A percentile compares a stretch with the other conserved stretches of the same genome.
Evolutionary conservation across 805 yeast genomes (phyloP).

Genomic region (Candida arabinofermentans): DNA sequence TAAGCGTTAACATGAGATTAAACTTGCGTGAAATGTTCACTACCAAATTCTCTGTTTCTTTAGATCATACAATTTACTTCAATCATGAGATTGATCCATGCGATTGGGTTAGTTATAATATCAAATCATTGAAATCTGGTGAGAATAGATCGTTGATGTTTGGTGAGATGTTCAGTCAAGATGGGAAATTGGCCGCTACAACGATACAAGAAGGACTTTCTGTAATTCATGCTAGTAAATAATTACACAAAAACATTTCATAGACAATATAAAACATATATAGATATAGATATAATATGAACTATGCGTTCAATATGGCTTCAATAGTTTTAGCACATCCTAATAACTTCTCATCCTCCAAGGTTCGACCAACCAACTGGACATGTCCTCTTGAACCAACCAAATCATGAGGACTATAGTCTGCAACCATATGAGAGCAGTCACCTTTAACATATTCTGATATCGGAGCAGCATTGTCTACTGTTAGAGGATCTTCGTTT

Average conservation of each 20-base stretch:
- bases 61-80: conserved; percentile 67
- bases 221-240: conserved; percentile 25
- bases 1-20: conserved; percentile 49
- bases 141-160: conserved; percentile 52
- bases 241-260: background rate
- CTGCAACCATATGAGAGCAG: conserved; percentile 39
- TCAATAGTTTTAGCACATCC: conserved; percentile 3
- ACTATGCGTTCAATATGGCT: background rate
- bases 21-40: conserved; percentile 43
- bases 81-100: conserved; percentile 45
- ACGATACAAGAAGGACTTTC: conserved; percentile 63
- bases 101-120: conserved; percentile 46
- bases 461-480: conserved; percentile 12
- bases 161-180: conserved; percentile 51
- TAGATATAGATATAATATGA: background rate
- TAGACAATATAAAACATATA: background rate
- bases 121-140: conserved; percentile 45
- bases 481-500: conserved; percentile 26
- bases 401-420: conserved; percentile 47
- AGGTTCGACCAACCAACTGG: conserved; percentile 53
- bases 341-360: conserved; percentile 50
- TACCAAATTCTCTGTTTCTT: conserved; percentile 50
- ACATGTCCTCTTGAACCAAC: conserved; percentile 59
- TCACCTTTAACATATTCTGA: conserved; percentile 29
- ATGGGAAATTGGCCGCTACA: conserved; percentile 53